These are phyloP conservation scores for Solanum aculeatissimum DNA, from an alignment of 305 asterid species.

Conservation along the genomic window DNA sequence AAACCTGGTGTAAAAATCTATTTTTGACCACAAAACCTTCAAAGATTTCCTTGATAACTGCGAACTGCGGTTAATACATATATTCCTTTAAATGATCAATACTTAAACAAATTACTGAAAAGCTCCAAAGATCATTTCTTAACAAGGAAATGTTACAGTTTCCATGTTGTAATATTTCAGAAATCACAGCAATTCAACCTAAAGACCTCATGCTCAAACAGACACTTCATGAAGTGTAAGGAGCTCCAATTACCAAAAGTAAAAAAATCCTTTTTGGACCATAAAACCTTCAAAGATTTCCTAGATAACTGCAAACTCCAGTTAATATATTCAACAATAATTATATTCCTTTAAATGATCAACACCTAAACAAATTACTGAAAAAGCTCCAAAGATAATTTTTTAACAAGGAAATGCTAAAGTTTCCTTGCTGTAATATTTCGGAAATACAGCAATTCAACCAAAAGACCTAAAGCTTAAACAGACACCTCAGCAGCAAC, in stretches of 20 bases:
- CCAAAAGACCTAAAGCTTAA: background rate
- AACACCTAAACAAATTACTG: background rate
- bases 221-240: background rate
- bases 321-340: background rate
- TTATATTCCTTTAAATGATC: background rate
- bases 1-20: background rate
- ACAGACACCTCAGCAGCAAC: background rate
- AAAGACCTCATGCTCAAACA: background rate
- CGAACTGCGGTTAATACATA: background rate
- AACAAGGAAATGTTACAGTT: background rate
- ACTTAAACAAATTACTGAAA: background rate
- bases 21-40: background rate
- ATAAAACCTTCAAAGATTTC: background rate
- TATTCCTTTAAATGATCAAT: background rate
- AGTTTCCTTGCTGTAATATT: background rate
- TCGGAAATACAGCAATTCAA: background rate
- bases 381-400: background rate
- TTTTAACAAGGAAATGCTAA: background rate
- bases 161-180: background rate
- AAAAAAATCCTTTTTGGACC: background rate
- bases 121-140: background rate
- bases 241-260: background rate
- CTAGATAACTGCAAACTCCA: background rate
- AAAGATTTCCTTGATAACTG: background rate
- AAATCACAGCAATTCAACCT: background rate